Conservation (phyloP, 257 asterid species). For the Nicotiana noctiflora region DNA sequence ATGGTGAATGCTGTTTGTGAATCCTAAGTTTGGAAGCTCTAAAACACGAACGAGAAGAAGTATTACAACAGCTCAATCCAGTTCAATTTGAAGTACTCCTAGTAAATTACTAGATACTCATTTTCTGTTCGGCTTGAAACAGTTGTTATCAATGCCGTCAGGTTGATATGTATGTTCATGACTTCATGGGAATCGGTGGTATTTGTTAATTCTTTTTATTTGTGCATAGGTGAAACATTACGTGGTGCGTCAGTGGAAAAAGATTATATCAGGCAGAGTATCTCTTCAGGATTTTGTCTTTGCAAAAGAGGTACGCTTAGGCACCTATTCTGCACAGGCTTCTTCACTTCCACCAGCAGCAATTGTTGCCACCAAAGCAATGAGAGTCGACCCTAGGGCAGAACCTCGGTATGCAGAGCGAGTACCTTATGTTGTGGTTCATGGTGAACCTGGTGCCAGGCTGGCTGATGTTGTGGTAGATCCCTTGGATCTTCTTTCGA, state of each 20-base stretch:
- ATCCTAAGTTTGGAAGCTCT: neutral
- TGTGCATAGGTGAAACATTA: slow-evolving; percentile 59
- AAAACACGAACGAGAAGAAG: neutral
- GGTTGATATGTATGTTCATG: neutral
- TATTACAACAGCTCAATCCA: neutral
- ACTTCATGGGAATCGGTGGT: neutral
- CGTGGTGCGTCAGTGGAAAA: slow-evolving; percentile 82
- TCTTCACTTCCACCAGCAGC: slow-evolving; percentile 93
- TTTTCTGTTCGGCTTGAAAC: slow-evolving; percentile 3
- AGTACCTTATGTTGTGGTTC: slow-evolving; percentile 84
- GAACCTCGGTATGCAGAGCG: slow-evolving; percentile 96
- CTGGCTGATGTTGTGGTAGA: slow-evolving; percentile 86
- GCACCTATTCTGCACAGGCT: slow-evolving; percentile 62
- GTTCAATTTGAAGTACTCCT: neutral
- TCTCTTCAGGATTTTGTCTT: slow-evolving; percentile 88
- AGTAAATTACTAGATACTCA: neutral
- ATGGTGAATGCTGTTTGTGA: neutral
- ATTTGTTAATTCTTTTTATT: neutral
- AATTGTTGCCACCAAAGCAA: slow-evolving; percentile 81
- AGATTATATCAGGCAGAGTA: slow-evolving; percentile 72
- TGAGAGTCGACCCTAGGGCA: slow-evolving; percentile 82
- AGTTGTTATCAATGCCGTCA: neutral
- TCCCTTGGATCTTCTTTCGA: slow-evolving; percentile 61
- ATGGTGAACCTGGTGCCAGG: slow-evolving; percentile 95
- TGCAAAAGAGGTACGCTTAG: slow-evolving; percentile 97